Percentiles rank a stretch among this genome's conserved stretches.
Evolutionary conservation across 345 rosid genomes (phyloP).

Genomic region (Mangifera indica): DNA sequence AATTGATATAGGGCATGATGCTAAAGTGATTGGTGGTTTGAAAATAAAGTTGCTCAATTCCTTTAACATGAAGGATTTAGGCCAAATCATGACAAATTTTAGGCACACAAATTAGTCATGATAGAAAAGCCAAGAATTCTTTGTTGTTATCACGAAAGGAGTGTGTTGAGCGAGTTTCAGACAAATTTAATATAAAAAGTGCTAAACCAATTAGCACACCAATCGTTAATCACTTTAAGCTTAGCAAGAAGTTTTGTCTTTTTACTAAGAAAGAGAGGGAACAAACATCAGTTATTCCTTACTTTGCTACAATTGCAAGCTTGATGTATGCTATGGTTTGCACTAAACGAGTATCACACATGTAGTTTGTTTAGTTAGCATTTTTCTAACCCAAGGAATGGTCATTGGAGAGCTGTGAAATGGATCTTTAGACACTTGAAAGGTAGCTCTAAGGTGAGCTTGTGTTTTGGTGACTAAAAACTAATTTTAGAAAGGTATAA

Average conservation of each 20-base stretch:
- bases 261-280: background rate
- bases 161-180: background rate
- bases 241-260: background rate
- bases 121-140: background rate
- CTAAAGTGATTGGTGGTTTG: no score
- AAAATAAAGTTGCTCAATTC: background rate
- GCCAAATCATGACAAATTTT: background rate
- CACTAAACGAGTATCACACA: no score
- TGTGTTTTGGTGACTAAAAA: no score
- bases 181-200: background rate
- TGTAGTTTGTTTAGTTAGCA: no score
- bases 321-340: background rate
- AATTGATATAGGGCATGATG: no score
- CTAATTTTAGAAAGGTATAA: no score
- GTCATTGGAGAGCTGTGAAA: no score
- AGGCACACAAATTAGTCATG: background rate
- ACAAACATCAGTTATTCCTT: background rate
- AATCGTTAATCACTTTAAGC: background rate
- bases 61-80: conserved; percentile 1
- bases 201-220: conserved; percentile 1
- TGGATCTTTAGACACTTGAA: no score
- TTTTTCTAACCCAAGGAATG: no score
- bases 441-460: background rate
- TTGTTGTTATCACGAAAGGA: background rate
- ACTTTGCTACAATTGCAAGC: background rate